Percentiles rank a stretch among this genome's conserved stretches.
These are phyloP conservation scores for Ceratocystis papillata DNA, from an alignment of 2,329 filamentous ascomycete genomes.

Conservation along the genomic window DNA sequence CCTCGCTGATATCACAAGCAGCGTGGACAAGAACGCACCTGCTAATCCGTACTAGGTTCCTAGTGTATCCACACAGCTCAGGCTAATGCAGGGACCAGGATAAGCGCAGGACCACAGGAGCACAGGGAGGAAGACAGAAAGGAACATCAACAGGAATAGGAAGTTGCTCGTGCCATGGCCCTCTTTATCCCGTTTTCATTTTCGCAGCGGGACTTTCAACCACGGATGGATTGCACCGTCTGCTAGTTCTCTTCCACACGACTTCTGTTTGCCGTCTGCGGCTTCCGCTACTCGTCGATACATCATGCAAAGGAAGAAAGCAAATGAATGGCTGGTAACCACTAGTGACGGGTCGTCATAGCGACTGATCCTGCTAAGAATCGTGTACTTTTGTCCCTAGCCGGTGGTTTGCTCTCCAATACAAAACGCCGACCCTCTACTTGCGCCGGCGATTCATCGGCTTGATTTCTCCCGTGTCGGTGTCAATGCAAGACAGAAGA, in stretches of 20 bases:
- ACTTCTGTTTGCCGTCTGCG: background rate
- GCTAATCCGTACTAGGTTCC: background rate
- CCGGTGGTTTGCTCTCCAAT: background rate
- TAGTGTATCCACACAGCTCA: background rate
- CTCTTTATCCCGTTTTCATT: background rate
- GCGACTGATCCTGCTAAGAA: background rate
- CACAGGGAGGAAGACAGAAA: background rate
- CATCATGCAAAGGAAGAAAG: background rate
- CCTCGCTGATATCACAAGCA: background rate
- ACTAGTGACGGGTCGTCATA: background rate
- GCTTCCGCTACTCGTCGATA: background rate
- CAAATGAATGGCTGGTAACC: constrained; percentile 6
- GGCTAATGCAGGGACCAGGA: constrained; percentile 14
- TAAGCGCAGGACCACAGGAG: background rate
- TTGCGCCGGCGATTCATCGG: background rate
- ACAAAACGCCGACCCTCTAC: background rate
- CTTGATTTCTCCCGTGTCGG: too few species aligned
- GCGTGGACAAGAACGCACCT: background rate
- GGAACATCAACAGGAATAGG: background rate
- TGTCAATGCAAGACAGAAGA: background rate
- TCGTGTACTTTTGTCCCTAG: background rate
- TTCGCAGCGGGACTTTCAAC: background rate
- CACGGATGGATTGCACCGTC: background rate
- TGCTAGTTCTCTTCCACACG: background rate
- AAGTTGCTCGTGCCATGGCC: constrained; percentile 3